Base-by-base conservation (phyloP, 306 rosid genomes). In the Pachyrhizus erosus region DNA sequence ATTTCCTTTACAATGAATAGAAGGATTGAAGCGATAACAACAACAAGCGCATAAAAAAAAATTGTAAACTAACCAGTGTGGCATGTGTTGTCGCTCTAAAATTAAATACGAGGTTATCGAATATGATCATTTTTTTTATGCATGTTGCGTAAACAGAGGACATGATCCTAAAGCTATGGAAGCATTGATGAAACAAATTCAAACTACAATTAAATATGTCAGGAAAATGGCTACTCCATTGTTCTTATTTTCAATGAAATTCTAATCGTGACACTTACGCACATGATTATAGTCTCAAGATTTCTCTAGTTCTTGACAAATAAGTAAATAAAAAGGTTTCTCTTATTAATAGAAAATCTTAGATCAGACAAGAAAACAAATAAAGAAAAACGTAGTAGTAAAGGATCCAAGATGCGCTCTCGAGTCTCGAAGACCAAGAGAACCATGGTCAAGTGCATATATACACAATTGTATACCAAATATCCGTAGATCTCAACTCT, bases 111-210 rank as follows among this genome's bases (percentile, higher is more conserved):
- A 57, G 52, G 27, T 68, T 61, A 51, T 64, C 71, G 64, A 87
- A 73, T 67, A 74, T 82, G 89, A 73, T 77, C 12, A 45, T 23
- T 54, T 60, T 34, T 54, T 66, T 55, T 60, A 65, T 3, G 21
- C 15, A 17, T 85, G 92, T 84, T 51, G 74, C 33, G 80, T 73
- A 34, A 42, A 78, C 72, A 39, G 78, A 76, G 74, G 87, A 90
- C 93, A 88, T 21, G 90, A 88, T 84, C 90, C 91, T 82, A 84
- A 83, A 79, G 76, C 76, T 54, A 70, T 43, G 89, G 89, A 46
- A 80, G 66, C 86, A 72, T 68, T 80, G 73, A 81, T 67, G 86
- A 75, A 48, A 72, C 15, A 34, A 68, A 73, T 57, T 31, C 73
- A 61, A 37, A 66, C 45, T 46, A 58, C 26, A 24, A 48, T 43